phyloP scores from a whole-genome alignment of 495 filamentous ascomycete species.

The Lasiosphaeria miniovina region DNA sequence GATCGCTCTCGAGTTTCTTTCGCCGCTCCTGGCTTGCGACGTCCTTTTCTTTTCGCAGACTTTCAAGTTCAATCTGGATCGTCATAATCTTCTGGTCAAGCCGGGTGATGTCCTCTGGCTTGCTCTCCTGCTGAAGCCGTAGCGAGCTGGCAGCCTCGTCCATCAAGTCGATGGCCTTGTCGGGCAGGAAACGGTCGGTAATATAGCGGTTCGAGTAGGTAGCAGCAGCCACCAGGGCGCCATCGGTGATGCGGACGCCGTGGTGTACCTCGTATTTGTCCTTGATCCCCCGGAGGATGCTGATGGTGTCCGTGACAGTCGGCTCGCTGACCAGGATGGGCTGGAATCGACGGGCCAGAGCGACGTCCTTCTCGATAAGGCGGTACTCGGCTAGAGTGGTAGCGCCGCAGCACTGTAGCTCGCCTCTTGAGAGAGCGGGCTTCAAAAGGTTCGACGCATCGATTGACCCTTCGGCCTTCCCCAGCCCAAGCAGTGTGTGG shows the following conservation, averaged over 20 bases:
- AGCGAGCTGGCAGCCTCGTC: slow-evolving; percentile 93
- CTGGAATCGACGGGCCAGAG: slow-evolving; percentile 88
- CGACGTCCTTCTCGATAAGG: slow-evolving; percentile 92
- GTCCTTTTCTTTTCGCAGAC: slow-evolving; percentile 90
- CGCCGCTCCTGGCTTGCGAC: slow-evolving; percentile 82
- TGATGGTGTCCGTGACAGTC: slow-evolving; percentile 86
- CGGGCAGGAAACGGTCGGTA: slow-evolving; percentile 90
- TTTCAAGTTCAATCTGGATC: slow-evolving; percentile 95
- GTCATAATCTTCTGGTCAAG: slow-evolving; percentile 95
- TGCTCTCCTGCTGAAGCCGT: slow-evolving; percentile 92
- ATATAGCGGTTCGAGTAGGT: slow-evolving; percentile 94
- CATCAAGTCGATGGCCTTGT: slow-evolving; percentile 95
- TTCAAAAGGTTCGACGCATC: slow-evolving; percentile 96
- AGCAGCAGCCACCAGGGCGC: slow-evolving; percentile 86
- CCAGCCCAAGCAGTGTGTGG: slow-evolving; percentile 85
- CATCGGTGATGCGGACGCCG: slow-evolving; percentile 89
- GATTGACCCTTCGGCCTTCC: slow-evolving; percentile 93
- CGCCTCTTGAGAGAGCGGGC: slow-evolving; percentile 86
- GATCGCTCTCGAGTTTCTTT: slow-evolving; percentile 70
- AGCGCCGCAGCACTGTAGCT: slow-evolving; percentile 92
- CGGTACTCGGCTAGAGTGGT: slow-evolving; percentile 92
- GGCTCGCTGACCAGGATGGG: slow-evolving; percentile 89
- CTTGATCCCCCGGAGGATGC: slow-evolving; percentile 93
- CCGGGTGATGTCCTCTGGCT: slow-evolving; percentile 86
- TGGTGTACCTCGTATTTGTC: slow-evolving; percentile 97